phyloP scores from a whole-genome alignment of 176 grass and related monocot species.

The Metroxylon sagu region DNA sequence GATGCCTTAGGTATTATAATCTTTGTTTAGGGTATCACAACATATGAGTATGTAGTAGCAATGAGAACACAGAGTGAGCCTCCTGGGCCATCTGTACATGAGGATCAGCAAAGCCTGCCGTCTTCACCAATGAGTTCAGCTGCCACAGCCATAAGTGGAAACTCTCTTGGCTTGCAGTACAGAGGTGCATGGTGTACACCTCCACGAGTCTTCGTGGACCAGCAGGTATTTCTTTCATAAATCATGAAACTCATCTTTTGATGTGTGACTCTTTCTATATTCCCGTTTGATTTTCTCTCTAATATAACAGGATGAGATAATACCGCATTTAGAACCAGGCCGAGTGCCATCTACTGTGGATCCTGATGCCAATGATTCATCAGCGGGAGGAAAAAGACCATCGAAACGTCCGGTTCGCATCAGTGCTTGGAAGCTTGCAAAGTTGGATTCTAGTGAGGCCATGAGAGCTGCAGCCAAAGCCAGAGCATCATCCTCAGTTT shows the following conservation, averaged over 20 bases:
- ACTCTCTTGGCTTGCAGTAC: conserved; percentile 13
- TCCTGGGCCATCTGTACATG: conserved; percentile 15
- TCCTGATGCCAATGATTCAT: conserved; percentile 12
- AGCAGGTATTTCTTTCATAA: not conserved
- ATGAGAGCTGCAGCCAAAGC: conserved; percentile 16
- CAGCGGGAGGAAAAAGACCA: conserved; percentile 4
- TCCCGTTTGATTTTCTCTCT: not conserved
- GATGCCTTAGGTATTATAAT: not conserved
- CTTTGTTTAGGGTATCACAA: conserved; percentile 16
- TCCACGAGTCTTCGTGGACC: conserved; percentile 19
- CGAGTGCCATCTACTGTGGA: conserved; percentile 19
- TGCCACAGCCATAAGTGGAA: conserved; percentile 19
- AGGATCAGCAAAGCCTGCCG: conserved; percentile 16
- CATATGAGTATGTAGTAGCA: conserved; percentile 24
- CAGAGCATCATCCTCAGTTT: conserved; percentile 16
- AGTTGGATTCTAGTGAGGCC: conserved; percentile 13
- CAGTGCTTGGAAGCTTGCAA: conserved; percentile 23
- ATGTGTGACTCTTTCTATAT: no score
- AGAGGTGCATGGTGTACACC: conserved; percentile 20
- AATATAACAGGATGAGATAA: conserved; percentile 12
- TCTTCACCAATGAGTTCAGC: conserved; percentile 23
- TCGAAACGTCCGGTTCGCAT: conserved; percentile 12
- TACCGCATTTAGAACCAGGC: conserved; percentile 16
- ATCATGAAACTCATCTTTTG: not conserved
- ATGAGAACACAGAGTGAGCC: conserved; percentile 17